Conservation (phyloP, 2,329 filamentous ascomycete genomes). For the Aureobasidium sp. region DNA sequence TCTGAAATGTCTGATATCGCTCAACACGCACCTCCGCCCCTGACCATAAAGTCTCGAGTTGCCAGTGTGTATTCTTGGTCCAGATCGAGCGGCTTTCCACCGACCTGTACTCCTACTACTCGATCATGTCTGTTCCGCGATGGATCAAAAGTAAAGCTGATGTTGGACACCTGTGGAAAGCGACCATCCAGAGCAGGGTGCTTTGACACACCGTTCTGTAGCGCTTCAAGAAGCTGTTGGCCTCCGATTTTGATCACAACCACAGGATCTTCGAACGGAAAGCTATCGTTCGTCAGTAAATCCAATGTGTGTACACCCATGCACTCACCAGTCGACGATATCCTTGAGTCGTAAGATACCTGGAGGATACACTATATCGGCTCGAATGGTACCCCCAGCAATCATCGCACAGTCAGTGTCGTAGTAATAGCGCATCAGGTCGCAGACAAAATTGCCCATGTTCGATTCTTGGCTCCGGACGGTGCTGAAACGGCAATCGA, state of each 20-base stretch:
- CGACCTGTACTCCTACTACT: conserved; percentile 56
- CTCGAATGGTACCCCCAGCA: conserved; percentile 77
- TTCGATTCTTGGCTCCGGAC: conserved; percentile 74
- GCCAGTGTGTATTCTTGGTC: conserved; percentile 63
- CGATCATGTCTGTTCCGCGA: conserved; percentile 53
- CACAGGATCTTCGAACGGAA: conserved; percentile 87
- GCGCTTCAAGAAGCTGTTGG: conserved; percentile 64
- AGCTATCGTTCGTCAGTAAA: conserved; percentile 37
- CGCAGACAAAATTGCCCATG: conserved; percentile 83
- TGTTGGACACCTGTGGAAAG: conserved; percentile 83
- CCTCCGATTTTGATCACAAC: conserved; percentile 69
- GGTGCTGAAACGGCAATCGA: conserved; percentile 81
- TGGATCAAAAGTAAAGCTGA: conserved; percentile 66
- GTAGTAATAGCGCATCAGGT: conserved; percentile 83
- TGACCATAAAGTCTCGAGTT: conserved; percentile 81
- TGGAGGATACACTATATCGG: conserved; percentile 81
- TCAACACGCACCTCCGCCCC: conserved; percentile 52
- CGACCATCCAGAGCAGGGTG: conserved; percentile 78
- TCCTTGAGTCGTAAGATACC: conserved; percentile 72
- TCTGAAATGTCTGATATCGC: not conserved
- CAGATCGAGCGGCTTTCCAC: conserved; percentile 53
- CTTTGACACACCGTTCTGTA: conserved; percentile 75
- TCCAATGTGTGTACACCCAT: not conserved
- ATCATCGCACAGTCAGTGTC: conserved; percentile 74
- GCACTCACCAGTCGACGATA: conserved; percentile 60